These are phyloP conservation scores for Colletotrichum tanaceti DNA, from an alignment of 2,329 filamentous ascomycete species.

Conservation along the genomic window DNA sequence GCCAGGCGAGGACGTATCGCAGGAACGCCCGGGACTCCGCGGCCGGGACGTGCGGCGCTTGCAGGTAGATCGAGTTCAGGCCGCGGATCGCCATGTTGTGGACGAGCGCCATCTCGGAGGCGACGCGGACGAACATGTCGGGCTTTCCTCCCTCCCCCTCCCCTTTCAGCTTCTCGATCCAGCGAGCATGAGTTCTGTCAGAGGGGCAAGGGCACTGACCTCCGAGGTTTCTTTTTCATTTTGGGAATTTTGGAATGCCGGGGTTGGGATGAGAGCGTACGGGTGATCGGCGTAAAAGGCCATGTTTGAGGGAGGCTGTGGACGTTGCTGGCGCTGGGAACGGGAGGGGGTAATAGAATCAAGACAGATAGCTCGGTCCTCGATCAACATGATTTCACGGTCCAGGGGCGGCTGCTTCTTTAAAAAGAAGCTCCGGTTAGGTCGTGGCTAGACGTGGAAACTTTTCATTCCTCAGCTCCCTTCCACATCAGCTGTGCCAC, in stretches of 20 bases:
- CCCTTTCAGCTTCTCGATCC: neutral
- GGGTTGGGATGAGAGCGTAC: slow-evolving; percentile 22
- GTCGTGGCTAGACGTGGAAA: too few species aligned
- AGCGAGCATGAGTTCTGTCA: too few species aligned
- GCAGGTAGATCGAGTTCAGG: slow-evolving; percentile 54
- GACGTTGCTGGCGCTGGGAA: neutral
- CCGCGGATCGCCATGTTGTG: slow-evolving; percentile 53
- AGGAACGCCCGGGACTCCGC: slow-evolving; percentile 51
- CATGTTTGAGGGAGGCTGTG: neutral
- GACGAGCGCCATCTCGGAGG: slow-evolving; percentile 48
- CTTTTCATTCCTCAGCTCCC: neutral
- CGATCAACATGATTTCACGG: too few species aligned
- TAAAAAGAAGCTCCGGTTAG: neutral
- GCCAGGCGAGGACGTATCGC: slow-evolving; percentile 50
- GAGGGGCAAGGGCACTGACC: neutral
- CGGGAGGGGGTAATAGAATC: too few species aligned
- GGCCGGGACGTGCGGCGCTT: slow-evolving; percentile 50
- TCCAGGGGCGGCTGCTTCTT: neutral
- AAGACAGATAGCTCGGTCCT: accelerated
- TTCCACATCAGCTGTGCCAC: too few species aligned
- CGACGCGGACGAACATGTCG: slow-evolving; percentile 46
- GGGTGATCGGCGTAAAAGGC: slow-evolving; percentile 28
- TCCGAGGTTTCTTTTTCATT: slow-evolving; percentile 13
- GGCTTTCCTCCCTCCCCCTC: slow-evolving; percentile 35
- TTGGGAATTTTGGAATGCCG: slow-evolving; percentile 1